phyloP scores from a whole-genome alignment of 352 stramenopile species.

The Aphanomyces astaci region DNA sequence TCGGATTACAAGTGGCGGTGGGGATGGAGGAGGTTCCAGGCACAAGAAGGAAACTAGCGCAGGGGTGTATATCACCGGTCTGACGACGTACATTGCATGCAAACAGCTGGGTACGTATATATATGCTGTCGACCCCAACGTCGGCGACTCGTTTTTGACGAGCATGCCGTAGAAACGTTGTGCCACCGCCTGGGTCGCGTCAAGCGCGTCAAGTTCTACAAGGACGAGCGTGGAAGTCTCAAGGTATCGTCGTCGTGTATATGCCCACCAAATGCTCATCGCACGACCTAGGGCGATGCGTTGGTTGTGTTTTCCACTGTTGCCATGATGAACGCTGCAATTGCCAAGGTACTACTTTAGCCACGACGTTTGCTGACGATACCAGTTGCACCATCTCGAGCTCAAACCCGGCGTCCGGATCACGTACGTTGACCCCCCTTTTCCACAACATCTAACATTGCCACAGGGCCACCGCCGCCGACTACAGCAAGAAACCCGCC shows the following conservation, averaged over 20 bases:
- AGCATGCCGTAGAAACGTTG: conserved; percentile 39
- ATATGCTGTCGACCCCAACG: not conserved
- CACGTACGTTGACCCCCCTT: conserved; percentile 38
- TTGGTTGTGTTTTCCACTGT: conserved; percentile 71
- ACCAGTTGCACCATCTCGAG: conserved; percentile 68
- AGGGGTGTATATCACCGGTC: conserved; percentile 71
- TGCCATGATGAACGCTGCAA: conserved; percentile 51
- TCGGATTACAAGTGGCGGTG: conserved; percentile 28
- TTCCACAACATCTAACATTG: not conserved
- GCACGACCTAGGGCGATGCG: conserved; percentile 81
- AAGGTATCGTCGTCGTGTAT: conserved; percentile 36
- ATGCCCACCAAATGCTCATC: not conserved
- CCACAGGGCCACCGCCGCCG: conserved; percentile 38
- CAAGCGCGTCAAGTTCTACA: conserved; percentile 81
- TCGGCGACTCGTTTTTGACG: not conserved
- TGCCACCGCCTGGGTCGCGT: conserved; percentile 72
- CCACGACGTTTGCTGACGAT: not conserved
- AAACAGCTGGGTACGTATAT: conserved; percentile 66
- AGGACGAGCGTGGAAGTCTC: conserved; percentile 61
- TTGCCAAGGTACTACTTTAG: conserved; percentile 44
- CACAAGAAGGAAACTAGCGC: conserved; percentile 39
- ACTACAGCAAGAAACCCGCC: conserved; percentile 33
- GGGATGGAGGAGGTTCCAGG: conserved; percentile 3
- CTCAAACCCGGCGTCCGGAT: conserved; percentile 78
- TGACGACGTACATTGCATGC: conserved; percentile 75